Conservation (phyloP, 2,329 filamentous ascomycete species). For the Phialocephala sp. region DNA sequence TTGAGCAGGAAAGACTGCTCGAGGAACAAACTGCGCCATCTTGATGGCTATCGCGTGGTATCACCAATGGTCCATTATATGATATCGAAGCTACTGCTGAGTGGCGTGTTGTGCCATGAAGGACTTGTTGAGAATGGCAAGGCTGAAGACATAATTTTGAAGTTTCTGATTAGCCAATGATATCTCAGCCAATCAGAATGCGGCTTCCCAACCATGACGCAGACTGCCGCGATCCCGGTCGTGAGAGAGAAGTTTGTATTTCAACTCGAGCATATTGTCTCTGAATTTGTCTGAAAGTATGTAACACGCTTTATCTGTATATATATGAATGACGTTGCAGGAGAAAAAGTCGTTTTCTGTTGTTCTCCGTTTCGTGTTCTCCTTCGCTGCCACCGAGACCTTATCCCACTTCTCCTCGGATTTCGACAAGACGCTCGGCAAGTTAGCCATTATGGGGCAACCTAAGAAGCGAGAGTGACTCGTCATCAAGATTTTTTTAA, state of each 20-base stretch:
- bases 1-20: conserved; percentile 73
- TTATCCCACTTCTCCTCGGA: neutral
- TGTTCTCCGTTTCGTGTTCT: neutral
- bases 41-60: conserved; percentile 14
- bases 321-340: neutral
- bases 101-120: conserved; percentile 25
- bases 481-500: neutral
- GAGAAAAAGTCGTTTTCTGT: neutral
- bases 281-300: neutral
- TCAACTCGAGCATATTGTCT: too few relatives aligned
- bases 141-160: conserved; percentile 39
- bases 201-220: neutral
- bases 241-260: neutral
- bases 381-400: neutral
- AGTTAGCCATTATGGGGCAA: neutral
- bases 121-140: conserved; percentile 36
- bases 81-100: conserved; percentile 11
- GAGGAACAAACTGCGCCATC: conserved; percentile 68
- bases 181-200: neutral
- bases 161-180: conserved; percentile 13
- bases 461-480: neutral
- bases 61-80: conserved; percentile 28
- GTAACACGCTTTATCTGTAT: neutral
- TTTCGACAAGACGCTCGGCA: conserved; percentile 1
- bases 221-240: neutral